Conservation (phyloP, 345 rosid species). For the Gossypium ekmanianum region DNA sequence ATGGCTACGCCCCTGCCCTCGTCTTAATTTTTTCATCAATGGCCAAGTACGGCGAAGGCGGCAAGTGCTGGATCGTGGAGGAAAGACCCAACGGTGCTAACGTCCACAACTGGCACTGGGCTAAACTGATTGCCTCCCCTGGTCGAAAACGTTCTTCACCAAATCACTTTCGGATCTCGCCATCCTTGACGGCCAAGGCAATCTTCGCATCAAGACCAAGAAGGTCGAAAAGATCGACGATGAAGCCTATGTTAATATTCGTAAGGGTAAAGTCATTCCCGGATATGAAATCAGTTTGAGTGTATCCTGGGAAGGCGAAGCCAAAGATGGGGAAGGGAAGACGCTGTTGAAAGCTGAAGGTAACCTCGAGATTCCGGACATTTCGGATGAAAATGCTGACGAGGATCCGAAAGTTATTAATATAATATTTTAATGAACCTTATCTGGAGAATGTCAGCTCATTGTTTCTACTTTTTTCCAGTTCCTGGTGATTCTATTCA, state of each 20-base stretch:
- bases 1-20: no score
- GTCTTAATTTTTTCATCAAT: conserved; percentile 20
- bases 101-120: conserved; percentile 99
- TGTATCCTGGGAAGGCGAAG: conserved; percentile 87
- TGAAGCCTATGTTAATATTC: conserved; percentile 87
- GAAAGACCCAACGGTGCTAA: conserved; percentile 95
- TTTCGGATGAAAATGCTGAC: conserved; percentile 91
- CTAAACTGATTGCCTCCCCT: conserved; percentile 83
- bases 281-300: conserved; percentile 75
- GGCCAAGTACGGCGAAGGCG: conserved; percentile 97
- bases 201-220: conserved; percentile 48
- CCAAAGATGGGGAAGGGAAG: conserved; percentile 65
- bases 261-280: conserved; percentile 94
- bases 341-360: conserved; percentile 64
- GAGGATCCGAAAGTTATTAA: conserved; percentile 74
- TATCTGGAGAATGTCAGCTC: neutral
- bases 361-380: conserved; percentile 77
- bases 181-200: conserved; percentile 65
- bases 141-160: conserved; percentile 67
- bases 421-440: neutral
- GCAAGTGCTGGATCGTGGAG: conserved; percentile 97
- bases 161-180: conserved; percentile 44
- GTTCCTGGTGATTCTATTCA: neutral
- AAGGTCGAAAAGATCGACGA: conserved; percentile 80
- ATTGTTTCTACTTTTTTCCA: neutral